Base-by-base conservation (phyloP, 805 yeast species). In the Priceomyces medius region DNA sequence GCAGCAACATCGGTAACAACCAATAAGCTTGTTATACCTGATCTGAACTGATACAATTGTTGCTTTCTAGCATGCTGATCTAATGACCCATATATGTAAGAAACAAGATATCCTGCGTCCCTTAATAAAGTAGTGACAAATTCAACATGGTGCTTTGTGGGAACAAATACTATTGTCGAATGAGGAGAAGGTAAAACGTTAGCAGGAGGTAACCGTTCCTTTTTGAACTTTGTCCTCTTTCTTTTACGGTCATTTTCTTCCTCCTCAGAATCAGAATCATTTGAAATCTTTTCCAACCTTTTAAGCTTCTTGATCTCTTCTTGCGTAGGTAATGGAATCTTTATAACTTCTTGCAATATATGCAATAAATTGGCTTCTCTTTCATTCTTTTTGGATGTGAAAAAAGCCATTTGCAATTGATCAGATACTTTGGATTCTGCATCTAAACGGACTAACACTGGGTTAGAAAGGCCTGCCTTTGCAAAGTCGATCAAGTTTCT, bases 1-100 rank as follows among this genome's bases (percentile, higher is more conserved):
- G 99, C 99, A 19, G 96, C 96, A 49, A 88, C 98, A 72, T 93
- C 99, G 1, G 99, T 93, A 41, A 93, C 99, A 7, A 93, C 97
- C 60, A 93, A 64, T n/a, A 93, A 61, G 21, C 86, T 80, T 3
- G 97, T 81, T 35, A 85, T 70, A 1, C 97, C 99, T 1, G 83
- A 71, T 53, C 96, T 73, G 65, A 93, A 93, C 51, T 88, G 83
- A 56, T 83, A 76, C 38, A 93, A 69, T 59, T 93, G 98, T 52
- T 85, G 83, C 46, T 83, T 83, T 74, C 99, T 83, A 1, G 99
- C 99, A 53, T 81, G 83, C 59, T 93, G 99, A 65, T 93, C 98
- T 47, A 93, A 73, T 1, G 97, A 78, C 63, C 99, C 98, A 59
- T 93, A 93, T 48, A 91, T 87, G 55, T 83, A 89, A 1, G 99